A percentile compares a stretch with the other conserved stretches of the same genome.
phyloP scores from a whole-genome alignment of 495 filamentous ascomycete species.

The Tuber calosporum region DNA sequence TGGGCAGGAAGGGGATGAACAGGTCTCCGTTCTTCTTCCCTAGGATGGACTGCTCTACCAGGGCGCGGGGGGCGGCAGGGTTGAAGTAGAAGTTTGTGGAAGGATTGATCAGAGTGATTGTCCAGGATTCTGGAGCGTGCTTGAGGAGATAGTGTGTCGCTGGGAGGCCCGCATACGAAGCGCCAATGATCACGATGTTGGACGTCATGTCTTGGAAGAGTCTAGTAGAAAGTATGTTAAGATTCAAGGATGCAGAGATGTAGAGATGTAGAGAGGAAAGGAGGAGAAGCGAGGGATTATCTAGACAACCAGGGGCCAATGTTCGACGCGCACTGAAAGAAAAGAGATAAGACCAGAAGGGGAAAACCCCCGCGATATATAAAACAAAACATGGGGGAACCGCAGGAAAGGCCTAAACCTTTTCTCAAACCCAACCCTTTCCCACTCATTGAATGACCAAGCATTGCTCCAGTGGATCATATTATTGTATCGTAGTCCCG shows the following conservation, averaged over 20 bases:
- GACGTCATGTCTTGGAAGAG: neutral
- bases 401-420: neutral
- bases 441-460: neutral
- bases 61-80: constrained; percentile 51
- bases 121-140: constrained; percentile 39
- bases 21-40: constrained; percentile 45
- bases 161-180: constrained; percentile 50
- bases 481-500: too few relatives aligned
- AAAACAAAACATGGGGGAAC: neutral
- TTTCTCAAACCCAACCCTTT: neutral
- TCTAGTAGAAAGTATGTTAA: neutral
- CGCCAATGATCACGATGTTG: constrained; percentile 52
- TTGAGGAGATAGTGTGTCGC: constrained; percentile 52
- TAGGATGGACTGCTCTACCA: constrained; percentile 45
- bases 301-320: neutral
- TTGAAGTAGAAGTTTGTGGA: constrained; percentile 56
- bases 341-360: neutral
- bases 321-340: neutral
- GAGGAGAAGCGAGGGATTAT: neutral
- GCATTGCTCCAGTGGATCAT: neutral
- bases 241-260: too few relatives aligned
- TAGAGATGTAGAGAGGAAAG: neutral
- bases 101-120: constrained; percentile 45
- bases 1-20: constrained; percentile 46
- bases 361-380: neutral